Conservation (phyloP, 1,284 basidiomycete species). For the Clitocybe nebularis region DNA sequence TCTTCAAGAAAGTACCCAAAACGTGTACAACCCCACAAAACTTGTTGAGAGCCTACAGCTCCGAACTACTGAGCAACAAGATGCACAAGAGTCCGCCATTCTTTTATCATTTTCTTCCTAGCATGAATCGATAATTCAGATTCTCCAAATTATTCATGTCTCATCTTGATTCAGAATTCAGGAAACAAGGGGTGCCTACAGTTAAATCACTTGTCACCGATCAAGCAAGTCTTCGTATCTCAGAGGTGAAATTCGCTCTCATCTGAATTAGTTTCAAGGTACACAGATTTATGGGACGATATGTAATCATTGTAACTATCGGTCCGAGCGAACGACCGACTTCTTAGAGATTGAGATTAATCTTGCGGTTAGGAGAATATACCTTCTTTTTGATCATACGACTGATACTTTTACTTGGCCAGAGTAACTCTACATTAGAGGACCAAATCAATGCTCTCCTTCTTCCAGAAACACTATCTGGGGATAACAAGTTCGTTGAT, state of each 20-base stretch:
- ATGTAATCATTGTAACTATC: constrained; percentile 66
- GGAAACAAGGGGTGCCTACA: constrained; percentile 60
- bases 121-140: constrained; percentile 35
- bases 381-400: not conserved
- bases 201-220: constrained; percentile 66
- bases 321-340: constrained; percentile 60
- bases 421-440: constrained; percentile 73
- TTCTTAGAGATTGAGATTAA: constrained; percentile 88
- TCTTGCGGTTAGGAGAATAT: constrained; percentile 51
- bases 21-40: constrained; percentile 76
- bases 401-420: constrained; percentile 2
- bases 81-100: constrained; percentile 80
- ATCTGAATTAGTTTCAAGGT: constrained; percentile 74
- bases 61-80: constrained; percentile 82
- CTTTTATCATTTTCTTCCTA: constrained; percentile 2
- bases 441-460: constrained; percentile 63
- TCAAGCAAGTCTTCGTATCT: constrained; percentile 44
- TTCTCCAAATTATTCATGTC: constrained; percentile 94
- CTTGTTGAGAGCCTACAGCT: constrained; percentile 81
- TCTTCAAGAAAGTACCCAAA: constrained; percentile 67
- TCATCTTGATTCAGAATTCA: constrained; percentile 80
- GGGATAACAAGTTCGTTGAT: constrained; percentile 69
- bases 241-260: not conserved
- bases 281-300: constrained; percentile 73
- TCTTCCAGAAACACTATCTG: constrained; percentile 67